Conservation (phyloP, 768 basidiomycete genomes). For the Lactifluus rugatus region DNA sequence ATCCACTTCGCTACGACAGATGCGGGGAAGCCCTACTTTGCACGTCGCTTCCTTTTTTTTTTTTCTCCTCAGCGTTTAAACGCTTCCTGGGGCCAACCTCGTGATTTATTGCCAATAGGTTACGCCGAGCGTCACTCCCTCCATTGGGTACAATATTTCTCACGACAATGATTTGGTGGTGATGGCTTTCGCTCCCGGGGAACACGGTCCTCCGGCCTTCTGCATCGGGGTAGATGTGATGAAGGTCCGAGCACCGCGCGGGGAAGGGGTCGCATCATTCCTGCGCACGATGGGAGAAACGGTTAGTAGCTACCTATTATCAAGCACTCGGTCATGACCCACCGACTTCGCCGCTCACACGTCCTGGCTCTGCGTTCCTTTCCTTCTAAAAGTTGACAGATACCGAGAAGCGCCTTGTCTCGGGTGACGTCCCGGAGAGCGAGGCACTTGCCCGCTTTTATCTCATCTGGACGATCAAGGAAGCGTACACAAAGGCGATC, state of each 20-base stretch:
- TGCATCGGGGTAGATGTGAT: conserved; percentile 72
- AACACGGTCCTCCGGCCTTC: conserved; percentile 47
- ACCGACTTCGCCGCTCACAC: conserved; percentile 3
- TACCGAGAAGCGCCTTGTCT: conserved; percentile 27
- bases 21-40: conserved; percentile 71
- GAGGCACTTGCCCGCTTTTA: conserved; percentile 59
- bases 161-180: conserved; percentile 70
- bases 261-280: conserved; percentile 49
- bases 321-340: conserved; percentile 4
- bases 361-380: neutral
- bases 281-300: conserved; percentile 55
- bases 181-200: conserved; percentile 44
- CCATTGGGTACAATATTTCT: conserved; percentile 70
- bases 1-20: conserved; percentile 50
- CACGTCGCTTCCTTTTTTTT: conserved; percentile 27
- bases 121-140: conserved; percentile 36
- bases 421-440: conserved; percentile 31
- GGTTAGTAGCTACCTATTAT: conserved; percentile 31
- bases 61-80: neutral
- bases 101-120: conserved; percentile 28
- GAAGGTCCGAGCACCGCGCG: conserved; percentile 56
- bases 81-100: neutral
- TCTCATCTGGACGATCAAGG: conserved; percentile 85
- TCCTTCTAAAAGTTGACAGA: conserved; percentile 31
- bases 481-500: conserved; percentile 84